A percentile compares a stretch with the other conserved stretches of the same genome.
Conservation (phyloP, 306 rosid genomes). For the Adenanthera pavonina region DNA sequence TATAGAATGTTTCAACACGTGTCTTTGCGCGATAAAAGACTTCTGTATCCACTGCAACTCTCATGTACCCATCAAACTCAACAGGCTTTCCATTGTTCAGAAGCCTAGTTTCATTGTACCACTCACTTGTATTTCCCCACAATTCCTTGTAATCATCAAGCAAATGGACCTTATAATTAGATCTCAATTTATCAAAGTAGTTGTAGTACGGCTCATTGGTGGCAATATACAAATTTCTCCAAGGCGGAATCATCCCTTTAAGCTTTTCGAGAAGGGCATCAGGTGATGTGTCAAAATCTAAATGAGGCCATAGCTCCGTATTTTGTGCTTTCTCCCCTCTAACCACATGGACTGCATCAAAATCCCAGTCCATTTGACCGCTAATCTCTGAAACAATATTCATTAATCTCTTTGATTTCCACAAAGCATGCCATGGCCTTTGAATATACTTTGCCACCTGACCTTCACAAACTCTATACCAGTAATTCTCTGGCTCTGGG, state of each 20-base stretch:
- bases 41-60: slow-evolving; percentile 97
- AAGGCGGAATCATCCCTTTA: slow-evolving; percentile 77
- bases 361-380: slow-evolving; percentile 97
- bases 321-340: slow-evolving; percentile 92
- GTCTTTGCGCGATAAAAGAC: slow-evolving; percentile 89
- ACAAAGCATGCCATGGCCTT: slow-evolving; percentile 95
- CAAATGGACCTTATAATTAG: slow-evolving; percentile 87
- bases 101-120: slow-evolving; percentile 80
- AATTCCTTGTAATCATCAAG: slow-evolving; percentile 90
- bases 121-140: slow-evolving; percentile 89
- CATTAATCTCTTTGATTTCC: slow-evolving; percentile 99
- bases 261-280: slow-evolving; percentile 72
- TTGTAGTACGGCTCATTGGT: slow-evolving; percentile 92
- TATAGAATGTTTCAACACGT: slow-evolving; percentile 85
- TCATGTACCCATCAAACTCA: slow-evolving; percentile 99
- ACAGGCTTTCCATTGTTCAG: slow-evolving; percentile 81
- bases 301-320: slow-evolving; percentile 91
- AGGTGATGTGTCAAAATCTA: slow-evolving; percentile 87
- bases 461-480: slow-evolving; percentile 98
- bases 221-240: slow-evolving; percentile 90
- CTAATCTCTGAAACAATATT: slow-evolving; percentile 89
- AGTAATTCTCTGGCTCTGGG: slow-evolving; percentile 93
- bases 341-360: slow-evolving; percentile 89
- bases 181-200: slow-evolving; percentile 91
- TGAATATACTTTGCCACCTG: slow-evolving; percentile 81